These are phyloP conservation scores for Cytospora piceicola DNA, from an alignment of 2,329 filamentous ascomycete genomes.

Conservation along the genomic window DNA sequence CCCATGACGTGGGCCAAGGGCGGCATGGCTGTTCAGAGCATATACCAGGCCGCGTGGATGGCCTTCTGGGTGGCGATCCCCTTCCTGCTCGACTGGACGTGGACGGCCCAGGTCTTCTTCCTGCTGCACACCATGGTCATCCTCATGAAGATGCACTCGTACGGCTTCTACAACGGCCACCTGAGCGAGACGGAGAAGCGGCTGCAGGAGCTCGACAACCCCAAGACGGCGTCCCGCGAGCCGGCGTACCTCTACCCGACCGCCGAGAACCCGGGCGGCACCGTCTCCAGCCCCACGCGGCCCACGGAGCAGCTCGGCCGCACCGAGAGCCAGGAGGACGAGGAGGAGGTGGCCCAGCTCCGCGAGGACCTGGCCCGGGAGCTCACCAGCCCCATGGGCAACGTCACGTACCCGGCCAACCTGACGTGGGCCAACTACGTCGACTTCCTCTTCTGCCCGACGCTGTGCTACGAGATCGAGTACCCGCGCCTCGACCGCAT, in stretches of 20 bases:
- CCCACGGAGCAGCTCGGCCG: slow-evolving; percentile 13
- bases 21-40: slow-evolving; percentile 82
- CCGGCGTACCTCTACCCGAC: slow-evolving; percentile 78
- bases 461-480: slow-evolving; percentile 95
- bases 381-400: slow-evolving; percentile 86
- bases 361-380: slow-evolving; percentile 88
- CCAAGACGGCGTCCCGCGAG: slow-evolving; percentile 68
- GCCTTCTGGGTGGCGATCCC: slow-evolving; percentile 82
- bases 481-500: slow-evolving; percentile 81
- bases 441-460: slow-evolving; percentile 91
- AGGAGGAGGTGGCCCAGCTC: slow-evolving; percentile 66
- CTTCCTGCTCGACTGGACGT: slow-evolving; percentile 87
- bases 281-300: slow-evolving; percentile 38
- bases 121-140: slow-evolving; percentile 88
- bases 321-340: slow-evolving; percentile 34
- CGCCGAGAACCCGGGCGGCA: slow-evolving; percentile 56
- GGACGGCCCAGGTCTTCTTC: slow-evolving; percentile 96
- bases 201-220: slow-evolving; percentile 77
- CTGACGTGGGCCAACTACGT: slow-evolving; percentile 79
- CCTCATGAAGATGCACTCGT: slow-evolving; percentile 99
- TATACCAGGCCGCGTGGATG: slow-evolving; percentile 81
- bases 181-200: slow-evolving; percentile 84
- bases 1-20: slow-evolving; percentile 72
- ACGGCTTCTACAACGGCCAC: slow-evolving; percentile 97
- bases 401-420: slow-evolving; percentile 87